Conservation (phyloP, 192 early-diverging fungal species). For the Coemansia erecta region DNA sequence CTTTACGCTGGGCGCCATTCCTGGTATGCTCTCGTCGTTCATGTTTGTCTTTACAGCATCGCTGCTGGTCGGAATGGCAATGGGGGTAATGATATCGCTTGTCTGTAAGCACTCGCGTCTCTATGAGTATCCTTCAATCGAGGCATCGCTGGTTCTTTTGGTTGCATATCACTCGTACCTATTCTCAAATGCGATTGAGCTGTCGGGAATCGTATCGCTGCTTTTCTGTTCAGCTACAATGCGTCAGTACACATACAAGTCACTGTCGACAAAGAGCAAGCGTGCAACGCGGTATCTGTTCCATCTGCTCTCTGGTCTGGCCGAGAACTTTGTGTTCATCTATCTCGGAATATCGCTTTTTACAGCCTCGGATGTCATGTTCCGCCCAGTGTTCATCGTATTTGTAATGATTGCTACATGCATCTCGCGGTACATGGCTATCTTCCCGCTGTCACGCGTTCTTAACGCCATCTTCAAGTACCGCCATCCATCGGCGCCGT, state of each 20-base stretch:
- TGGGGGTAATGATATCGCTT: conserved; percentile 75
- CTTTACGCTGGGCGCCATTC: conserved; percentile 62
- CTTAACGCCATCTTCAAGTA: conserved; percentile 74
- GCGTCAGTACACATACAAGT: conserved; percentile 93
- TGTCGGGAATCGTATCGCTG: conserved; percentile 93
- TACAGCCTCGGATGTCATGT: conserved; percentile 69
- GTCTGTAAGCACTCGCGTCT: conserved; percentile 87
- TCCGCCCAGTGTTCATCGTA: conserved; percentile 73
- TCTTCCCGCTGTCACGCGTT: conserved; percentile 77
- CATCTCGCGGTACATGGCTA: conserved; percentile 81
- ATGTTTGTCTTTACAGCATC: conserved; percentile 82
- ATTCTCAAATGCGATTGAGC: conserved; percentile 79
- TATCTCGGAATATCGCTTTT: conserved; percentile 94
- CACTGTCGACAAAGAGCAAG: conserved; percentile 75
- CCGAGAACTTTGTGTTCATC: conserved; percentile 97
- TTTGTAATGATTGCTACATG: conserved; percentile 79
- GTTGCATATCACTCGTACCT: conserved; percentile 92
- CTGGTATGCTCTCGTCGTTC: conserved; percentile 68
- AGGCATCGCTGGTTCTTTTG: conserved; percentile 82
- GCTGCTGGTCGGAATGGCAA: conserved; percentile 75
- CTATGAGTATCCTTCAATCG: conserved; percentile 78
- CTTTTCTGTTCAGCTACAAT: conserved; percentile 90
- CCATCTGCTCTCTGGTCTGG: conserved; percentile 85
- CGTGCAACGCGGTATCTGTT: conserved; percentile 89
- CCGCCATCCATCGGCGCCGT: conserved; percentile 55